Evolutionary conservation across 306 rosid genomes (phyloP).

Genomic region (Trifolium pratense): DNA sequence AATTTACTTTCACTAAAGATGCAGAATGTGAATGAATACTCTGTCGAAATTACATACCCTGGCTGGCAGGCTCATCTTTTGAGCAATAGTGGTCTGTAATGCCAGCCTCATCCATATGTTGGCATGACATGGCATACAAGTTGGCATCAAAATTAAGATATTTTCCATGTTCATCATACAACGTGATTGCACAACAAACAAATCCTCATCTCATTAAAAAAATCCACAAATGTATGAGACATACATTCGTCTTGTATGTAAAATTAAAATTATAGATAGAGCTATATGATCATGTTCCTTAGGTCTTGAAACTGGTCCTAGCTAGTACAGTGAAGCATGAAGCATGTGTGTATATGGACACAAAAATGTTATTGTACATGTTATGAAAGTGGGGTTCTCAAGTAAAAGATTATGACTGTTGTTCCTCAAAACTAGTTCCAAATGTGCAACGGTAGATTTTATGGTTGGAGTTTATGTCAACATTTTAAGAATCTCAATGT

Average conservation of each 20-base stretch:
- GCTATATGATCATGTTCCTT: background rate
- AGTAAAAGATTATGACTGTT: too few relatives aligned
- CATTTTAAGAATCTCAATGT: too few relatives aligned
- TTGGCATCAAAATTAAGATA: background rate
- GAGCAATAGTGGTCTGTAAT: background rate
- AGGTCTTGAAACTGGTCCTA: background rate
- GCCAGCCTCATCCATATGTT: conserved; percentile 15
- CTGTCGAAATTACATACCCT: background rate
- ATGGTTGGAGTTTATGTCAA: too few relatives aligned
- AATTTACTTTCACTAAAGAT: too few relatives aligned
- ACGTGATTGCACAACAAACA: background rate
- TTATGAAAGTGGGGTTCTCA: too few relatives aligned
- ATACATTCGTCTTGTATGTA: background rate
- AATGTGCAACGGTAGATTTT: too few relatives aligned
- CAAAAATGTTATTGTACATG: background rate
- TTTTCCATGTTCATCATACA: conserved; percentile 8
- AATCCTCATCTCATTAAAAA: background rate
- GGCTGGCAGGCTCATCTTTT: background rate
- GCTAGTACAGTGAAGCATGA: background rate
- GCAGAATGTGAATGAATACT: too few relatives aligned
- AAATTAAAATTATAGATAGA: background rate
- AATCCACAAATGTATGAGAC: background rate
- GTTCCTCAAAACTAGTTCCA: too few relatives aligned
- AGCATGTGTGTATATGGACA: background rate
- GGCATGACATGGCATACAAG: conserved; percentile 6